Evolutionary conservation across 495 filamentous ascomycete species (phyloP).

Genomic region (Filosporella fistucella): DNA sequence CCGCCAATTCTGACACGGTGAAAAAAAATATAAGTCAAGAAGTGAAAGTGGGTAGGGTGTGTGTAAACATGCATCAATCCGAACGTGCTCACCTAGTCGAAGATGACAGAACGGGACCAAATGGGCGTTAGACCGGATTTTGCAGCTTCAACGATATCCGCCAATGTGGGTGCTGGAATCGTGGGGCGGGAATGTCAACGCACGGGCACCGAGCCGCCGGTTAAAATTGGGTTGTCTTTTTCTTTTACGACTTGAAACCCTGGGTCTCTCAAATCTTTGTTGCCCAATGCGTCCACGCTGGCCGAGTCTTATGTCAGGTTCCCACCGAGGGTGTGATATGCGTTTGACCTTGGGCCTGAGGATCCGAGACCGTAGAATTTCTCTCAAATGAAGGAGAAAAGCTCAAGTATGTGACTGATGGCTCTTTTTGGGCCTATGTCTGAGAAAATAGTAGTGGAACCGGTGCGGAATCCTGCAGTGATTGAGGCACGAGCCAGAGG

Average conservation of each 20-base stretch:
- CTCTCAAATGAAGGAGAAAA: background rate
- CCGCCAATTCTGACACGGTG: slow-evolving; percentile 18
- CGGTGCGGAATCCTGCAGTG: slow-evolving; percentile 19
- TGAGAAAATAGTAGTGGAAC: no score
- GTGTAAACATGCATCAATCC: slow-evolving; percentile 23
- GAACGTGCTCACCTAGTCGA: slow-evolving; percentile 11
- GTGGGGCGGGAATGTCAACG: slow-evolving; percentile 13
- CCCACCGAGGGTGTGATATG: background rate
- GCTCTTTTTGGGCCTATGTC: background rate
- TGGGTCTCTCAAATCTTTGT: slow-evolving; percentile 9
- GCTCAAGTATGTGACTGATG: background rate
- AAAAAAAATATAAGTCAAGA: background rate
- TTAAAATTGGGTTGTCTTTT: slow-evolving; percentile 15
- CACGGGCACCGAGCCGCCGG: slow-evolving; percentile 20
- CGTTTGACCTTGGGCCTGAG: no score
- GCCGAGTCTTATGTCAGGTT: slow-evolving; percentile 11
- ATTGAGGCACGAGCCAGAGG: slow-evolving; percentile 26
- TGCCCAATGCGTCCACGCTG: slow-evolving; percentile 2
- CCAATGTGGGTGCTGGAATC: slow-evolving; percentile 20
- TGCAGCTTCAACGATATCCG: slow-evolving; percentile 15
- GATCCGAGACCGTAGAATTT: no score
- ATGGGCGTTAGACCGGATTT: slow-evolving; percentile 19
- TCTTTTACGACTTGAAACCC: slow-evolving; percentile 15
- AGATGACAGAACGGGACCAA: slow-evolving; percentile 6
- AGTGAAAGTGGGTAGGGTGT: slow-evolving; percentile 4